Conservation (phyloP, 169 alveolate species). For the Fabrea salina region DNA sequence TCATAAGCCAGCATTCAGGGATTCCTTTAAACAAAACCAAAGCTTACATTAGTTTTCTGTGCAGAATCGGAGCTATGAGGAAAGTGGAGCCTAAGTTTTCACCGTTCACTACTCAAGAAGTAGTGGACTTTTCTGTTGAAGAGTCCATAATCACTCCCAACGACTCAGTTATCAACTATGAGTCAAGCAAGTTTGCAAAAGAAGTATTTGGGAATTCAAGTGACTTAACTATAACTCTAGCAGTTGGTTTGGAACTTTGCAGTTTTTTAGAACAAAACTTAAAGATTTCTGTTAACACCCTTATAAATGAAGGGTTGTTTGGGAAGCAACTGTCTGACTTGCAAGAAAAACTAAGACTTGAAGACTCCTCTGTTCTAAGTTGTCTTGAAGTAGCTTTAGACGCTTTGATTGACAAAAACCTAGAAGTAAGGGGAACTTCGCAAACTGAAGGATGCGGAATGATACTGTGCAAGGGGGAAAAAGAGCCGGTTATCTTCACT, state of each 20-base stretch:
- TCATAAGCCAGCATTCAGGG: background rate
- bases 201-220: background rate
- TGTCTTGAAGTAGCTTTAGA: background rate
- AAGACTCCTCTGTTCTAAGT: background rate
- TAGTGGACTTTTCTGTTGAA: background rate
- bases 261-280: background rate
- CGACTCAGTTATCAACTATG: background rate
- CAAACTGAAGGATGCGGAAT: background rate
- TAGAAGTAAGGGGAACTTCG: background rate
- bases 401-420: background rate
- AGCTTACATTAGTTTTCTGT: background rate
- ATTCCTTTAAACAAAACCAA: background rate
- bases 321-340: background rate
- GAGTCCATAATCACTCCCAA: background rate
- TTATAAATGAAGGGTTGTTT: background rate
- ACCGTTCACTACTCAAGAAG: background rate
- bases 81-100: background rate
- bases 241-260: background rate
- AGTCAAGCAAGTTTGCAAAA: background rate
- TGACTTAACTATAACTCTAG: background rate
- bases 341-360: background rate
- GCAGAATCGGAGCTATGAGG: background rate
- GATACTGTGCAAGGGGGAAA: background rate
- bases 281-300: background rate
- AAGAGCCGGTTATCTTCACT: background rate